Evolutionary conservation across 257 asterid genomes (phyloP), one percentile per base, ranked within the genome.

Genomic region (Eucommia ulmoides): DNA sequence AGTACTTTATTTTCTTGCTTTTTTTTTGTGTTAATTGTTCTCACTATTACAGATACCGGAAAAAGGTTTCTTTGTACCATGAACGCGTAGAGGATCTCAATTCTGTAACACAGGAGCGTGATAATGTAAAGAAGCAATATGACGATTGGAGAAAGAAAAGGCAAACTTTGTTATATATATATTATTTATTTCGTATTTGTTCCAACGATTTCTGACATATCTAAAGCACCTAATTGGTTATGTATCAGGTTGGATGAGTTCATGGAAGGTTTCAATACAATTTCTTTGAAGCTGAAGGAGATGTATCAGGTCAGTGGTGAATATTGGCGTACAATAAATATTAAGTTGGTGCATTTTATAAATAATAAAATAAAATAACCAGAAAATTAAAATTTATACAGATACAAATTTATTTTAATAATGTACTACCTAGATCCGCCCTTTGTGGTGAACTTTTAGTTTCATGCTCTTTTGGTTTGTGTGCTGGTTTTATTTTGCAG

Each of bases 301-400:
- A 91, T 91, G 99, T 91, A 86, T 75, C 99, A 91, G 99, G 99
- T 89, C n/a, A n/a, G n/a, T n/a, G n/a, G n/a, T n/a, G n/a, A n/a
- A n/a, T n/a, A n/a, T n/a, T n/a, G n/a, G n/a, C n/a, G n/a, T n/a
- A n/a, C n/a, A n/a, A n/a, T n/a, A n/a, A n/a, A n/a, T n/a, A n/a
- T n/a, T n/a, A n/a, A n/a, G n/a, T n/a, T n/a, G n/a, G n/a, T n/a
- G n/a, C n/a, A n/a, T n/a, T n/a, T n/a, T n/a, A n/a, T n/a, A n/a
- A n/a, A n/a, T n/a, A n/a, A n/a, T n/a, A n/a, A n/a, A n/a, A n/a
- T n/a, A n/a, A n/a, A n/a, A n/a, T n/a, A n/a, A n/a, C n/a, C n/a
- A n/a, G n/a, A n/a, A n/a, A n/a, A n/a, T n/a, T n/a, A n/a, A n/a
- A n/a, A n/a, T n/a, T n/a, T n/a, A n/a, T n/a, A n/a, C n/a, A n/a